Conservation (phyloP, 2,329 filamentous ascomycete species). For the Aspergillus hortae region DNA sequence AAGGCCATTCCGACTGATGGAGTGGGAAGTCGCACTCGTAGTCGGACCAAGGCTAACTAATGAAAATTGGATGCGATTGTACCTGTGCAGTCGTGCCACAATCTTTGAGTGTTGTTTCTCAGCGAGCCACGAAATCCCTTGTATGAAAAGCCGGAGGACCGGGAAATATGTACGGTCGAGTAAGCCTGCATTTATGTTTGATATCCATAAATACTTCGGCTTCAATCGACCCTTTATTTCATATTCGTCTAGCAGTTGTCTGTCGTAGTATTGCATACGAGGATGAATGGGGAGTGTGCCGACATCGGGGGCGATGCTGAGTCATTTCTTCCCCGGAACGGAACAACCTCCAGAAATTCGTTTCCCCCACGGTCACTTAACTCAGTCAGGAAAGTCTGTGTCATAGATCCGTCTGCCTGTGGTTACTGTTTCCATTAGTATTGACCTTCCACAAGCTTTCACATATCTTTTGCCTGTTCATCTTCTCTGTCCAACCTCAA, state of each 20-base stretch:
- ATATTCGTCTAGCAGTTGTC: too few species aligned
- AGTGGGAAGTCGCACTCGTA: conserved; percentile 38
- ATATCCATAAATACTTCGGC: neutral
- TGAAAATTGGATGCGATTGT: neutral
- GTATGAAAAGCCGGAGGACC: too few species aligned
- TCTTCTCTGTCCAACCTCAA: conserved; percentile 6
- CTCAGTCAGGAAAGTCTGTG: conserved; percentile 23
- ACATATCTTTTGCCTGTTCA: conserved; percentile 5
- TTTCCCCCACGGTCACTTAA: conserved; percentile 25
- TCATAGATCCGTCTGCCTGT: conserved; percentile 15
- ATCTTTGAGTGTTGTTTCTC: neutral
- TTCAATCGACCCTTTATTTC: neutral
- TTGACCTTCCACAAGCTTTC: conserved; percentile 3
- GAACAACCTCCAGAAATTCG: conserved; percentile 21
- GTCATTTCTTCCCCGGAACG: conserved; percentile 24
- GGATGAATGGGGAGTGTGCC: neutral
- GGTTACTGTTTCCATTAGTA: conserved; percentile 1
- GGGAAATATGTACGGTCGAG: too few species aligned
- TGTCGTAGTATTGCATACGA: too few species aligned
- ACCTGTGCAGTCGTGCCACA: neutral
- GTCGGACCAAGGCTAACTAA: conserved; percentile 30
- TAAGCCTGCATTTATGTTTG: too few species aligned
- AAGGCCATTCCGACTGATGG: conserved; percentile 28
- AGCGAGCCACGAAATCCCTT: too few species aligned
- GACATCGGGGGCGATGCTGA: conserved; percentile 17